phyloP scores from a whole-genome alignment of 75 land plant species.

The Azolla pinnata region DNA sequence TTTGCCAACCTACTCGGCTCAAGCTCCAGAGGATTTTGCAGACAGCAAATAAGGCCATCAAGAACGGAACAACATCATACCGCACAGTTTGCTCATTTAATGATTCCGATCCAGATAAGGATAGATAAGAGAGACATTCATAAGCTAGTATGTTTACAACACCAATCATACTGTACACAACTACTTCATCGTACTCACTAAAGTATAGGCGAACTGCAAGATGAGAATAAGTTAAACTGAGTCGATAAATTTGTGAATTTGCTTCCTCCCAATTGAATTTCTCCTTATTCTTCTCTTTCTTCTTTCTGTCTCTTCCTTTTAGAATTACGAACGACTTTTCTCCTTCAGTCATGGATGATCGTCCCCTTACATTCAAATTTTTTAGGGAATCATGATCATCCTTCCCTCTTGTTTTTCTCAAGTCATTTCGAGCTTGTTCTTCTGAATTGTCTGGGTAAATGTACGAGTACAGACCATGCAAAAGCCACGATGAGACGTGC shows the following conservation, averaged over 20 bases:
- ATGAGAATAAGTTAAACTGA: conserved; percentile 41
- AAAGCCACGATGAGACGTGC: conserved; percentile 27
- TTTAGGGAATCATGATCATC: conserved; percentile 1
- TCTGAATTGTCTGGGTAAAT: conserved; percentile 53
- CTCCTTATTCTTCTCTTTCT: conserved; percentile 27
- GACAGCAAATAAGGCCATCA: conserved; percentile 26
- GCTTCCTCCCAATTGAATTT: conserved; percentile 45
- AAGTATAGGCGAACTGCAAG: conserved; percentile 36
- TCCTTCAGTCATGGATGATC: conserved; percentile 1
- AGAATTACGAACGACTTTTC: neutral
- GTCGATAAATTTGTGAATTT: conserved; percentile 66
- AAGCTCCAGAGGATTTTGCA: conserved; percentile 20
- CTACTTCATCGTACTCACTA: conserved; percentile 24
- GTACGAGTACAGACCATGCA: conserved; percentile 55
- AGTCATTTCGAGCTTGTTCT: conserved; percentile 4
- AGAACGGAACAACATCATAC: conserved; percentile 14
- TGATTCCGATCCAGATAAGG: neutral
- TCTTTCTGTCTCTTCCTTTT: conserved; percentile 8
- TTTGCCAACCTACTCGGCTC: conserved; percentile 34
- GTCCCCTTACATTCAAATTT: conserved; percentile 6
- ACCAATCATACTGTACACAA: conserved; percentile 24
- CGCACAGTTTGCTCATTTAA: neutral
- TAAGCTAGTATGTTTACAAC: conserved; percentile 28
- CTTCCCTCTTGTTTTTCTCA: conserved; percentile 36
- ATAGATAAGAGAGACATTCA: neutral